Evolutionary conservation across 2,329 filamentous ascomycete genomes (phyloP), one percentile per base, ranked within the genome.

Genomic region (Trichoderma hamatum): DNA sequence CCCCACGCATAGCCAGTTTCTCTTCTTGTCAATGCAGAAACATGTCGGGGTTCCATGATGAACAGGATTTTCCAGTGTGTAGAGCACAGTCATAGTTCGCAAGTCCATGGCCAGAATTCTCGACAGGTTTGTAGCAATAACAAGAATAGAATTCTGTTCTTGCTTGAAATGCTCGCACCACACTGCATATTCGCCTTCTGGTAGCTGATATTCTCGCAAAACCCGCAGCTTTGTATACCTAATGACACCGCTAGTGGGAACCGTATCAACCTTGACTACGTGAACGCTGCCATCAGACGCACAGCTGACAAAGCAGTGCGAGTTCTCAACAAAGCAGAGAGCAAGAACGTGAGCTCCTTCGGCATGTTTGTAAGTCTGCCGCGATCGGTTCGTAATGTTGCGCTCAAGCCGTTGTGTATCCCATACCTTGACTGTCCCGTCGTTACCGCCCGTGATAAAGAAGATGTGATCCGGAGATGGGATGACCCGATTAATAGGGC

Each of bases 111-210:
- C 94, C 9, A 97, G 78, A 54, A 99, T 85, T 62, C 92, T 90
- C 32, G 92, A 97, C 62, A 88, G 89, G 76, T 93, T 97, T 0
- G 96, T 99, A 0, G 93, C 93, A 34, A 98, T 82, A 3, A 98
- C 80, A 49, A 99, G 85, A 14, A 94, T 88, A n/a, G 95, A 98
- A 72, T 86, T 89, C 0, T 87, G 88, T 64, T 97, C 94, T 56
- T 90, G 86, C 72, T 93, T 93, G 80, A 93, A 97, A 80, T 99
- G 95, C 77, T 97, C 93, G 70, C 93, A 90, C 93, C 94, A 97
- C 1, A 97, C 88, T 0, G 92, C 94, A 76, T 91, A 89, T 77
- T 98, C 94, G 52, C 84, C 89, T 30, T 83, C 78, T 0, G 88
- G 88, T 16, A 99, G 87, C 72, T 92, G 90, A 78, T 96, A 95